Evolutionary conservation across 1,139 yeast species (phyloP).

Genomic region (Candida labiduridarum): DNA sequence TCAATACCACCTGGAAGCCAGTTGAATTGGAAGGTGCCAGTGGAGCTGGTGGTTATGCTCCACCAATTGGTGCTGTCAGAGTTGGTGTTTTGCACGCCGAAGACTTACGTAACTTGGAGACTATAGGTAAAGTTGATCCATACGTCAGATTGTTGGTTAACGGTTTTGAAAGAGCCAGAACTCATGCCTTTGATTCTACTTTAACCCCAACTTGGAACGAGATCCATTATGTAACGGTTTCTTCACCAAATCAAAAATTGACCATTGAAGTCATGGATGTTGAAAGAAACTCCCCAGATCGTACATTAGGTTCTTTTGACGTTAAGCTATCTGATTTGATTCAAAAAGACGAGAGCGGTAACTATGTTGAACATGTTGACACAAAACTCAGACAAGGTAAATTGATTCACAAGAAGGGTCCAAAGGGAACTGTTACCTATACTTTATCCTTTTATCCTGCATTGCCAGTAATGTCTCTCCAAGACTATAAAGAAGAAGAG

Average conservation of each 20-base stretch:
- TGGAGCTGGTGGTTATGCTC: conserved; percentile 79
- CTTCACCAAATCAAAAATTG: conserved; percentile 78
- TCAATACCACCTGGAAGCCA: conserved; percentile 83
- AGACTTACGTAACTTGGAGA: conserved; percentile 80
- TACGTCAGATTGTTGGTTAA: conserved; percentile 80
- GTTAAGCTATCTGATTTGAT: conserved; percentile 69
- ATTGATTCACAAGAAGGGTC: conserved; percentile 71
- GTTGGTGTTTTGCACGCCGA: conserved; percentile 70
- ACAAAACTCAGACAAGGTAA: conserved; percentile 59
- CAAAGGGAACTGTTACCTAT: conserved; percentile 79
- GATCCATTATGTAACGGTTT: conserved; percentile 75
- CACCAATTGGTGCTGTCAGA: conserved; percentile 91
- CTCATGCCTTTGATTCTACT: conserved; percentile 67
- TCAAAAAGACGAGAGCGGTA: conserved; percentile 65
- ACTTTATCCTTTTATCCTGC: conserved; percentile 81
- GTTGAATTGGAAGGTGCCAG: conserved; percentile 67
- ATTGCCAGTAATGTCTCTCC: conserved; percentile 73
- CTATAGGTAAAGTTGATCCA: conserved; percentile 90
- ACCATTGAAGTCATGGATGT: conserved; percentile 92
- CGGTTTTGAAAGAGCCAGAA: conserved; percentile 76
- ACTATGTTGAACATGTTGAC: conserved; percentile 63
- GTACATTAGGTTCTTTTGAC: conserved; percentile 83
- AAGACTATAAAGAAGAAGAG: conserved; percentile 63
- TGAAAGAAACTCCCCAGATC: conserved; percentile 73
- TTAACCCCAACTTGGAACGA: conserved; percentile 87